Conservation (phyloP, 306 rosid genomes). For the Malus sieversii region DNA sequence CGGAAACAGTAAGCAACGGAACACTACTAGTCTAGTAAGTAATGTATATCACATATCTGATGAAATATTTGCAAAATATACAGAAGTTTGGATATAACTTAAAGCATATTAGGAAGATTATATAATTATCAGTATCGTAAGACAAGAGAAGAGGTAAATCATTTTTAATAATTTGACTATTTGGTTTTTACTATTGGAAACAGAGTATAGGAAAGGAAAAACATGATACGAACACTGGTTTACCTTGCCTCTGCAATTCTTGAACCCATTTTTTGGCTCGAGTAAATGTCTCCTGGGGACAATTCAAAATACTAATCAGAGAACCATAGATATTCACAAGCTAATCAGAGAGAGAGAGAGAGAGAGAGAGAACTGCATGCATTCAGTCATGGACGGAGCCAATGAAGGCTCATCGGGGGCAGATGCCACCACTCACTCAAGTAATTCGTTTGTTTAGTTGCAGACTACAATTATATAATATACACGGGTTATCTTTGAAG, state of each 20-base stretch:
- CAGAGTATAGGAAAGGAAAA: background rate
- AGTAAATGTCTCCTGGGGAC: slow-evolving; percentile 63
- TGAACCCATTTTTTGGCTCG: slow-evolving; percentile 91
- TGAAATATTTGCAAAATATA: background rate
- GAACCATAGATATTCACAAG: background rate
- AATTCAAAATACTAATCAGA: background rate
- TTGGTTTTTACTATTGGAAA: background rate
- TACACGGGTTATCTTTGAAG: no score
- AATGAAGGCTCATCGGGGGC: no score
- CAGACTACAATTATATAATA: no score
- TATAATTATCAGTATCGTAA: background rate
- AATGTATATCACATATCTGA: background rate
- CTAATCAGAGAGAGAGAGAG: no score
- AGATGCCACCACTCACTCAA: no score
- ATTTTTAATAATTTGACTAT: background rate
- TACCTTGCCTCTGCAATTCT: slow-evolving; percentile 77
- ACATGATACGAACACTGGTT: background rate
- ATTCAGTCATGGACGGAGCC: background rate
- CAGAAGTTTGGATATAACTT: background rate
- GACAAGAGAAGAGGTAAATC: background rate
- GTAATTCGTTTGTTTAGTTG: no score
- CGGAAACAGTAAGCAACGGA: background rate
- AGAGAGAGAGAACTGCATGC: no score
- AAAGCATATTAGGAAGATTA: background rate
- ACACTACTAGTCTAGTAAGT: background rate